These are phyloP conservation scores for Paraconiothyrium sp. DNA, from an alignment of 2,329 filamentous ascomycete genomes.

Conservation along the genomic window DNA sequence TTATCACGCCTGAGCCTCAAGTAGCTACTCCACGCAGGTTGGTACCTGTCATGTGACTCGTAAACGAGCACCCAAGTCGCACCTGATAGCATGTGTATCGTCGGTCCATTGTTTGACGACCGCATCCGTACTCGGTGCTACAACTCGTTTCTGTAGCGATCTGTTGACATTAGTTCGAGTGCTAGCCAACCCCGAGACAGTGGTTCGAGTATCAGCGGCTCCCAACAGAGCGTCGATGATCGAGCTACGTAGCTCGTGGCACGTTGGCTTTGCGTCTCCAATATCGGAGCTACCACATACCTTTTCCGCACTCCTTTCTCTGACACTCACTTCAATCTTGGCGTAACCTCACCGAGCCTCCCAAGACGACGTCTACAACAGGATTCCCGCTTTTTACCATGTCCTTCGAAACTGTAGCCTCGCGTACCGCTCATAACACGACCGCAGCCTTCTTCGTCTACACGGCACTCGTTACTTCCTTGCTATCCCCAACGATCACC, in stretches of 20 bases:
- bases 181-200: neutral
- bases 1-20: neutral
- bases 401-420: neutral
- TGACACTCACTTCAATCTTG: neutral
- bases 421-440: neutral
- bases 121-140: neutral
- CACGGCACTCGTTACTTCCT: neutral
- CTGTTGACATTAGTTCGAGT: neutral
- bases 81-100: neutral
- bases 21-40: neutral
- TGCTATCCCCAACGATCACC: neutral
- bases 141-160: neutral
- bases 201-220: neutral
- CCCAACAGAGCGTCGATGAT: neutral
- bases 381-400: neutral
- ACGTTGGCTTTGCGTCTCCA: neutral
- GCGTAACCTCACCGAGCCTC: neutral
- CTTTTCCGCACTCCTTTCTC: neutral
- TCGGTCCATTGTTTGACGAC: neutral
- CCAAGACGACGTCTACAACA: neutral
- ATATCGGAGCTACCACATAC: neutral
- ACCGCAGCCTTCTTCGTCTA: neutral
- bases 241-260: neutral
- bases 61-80: neutral
- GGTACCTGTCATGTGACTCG: neutral